A percentile compares a stretch with the other conserved stretches of the same genome.
Evolutionary conservation across 2,329 filamentous ascomycete genomes (phyloP).

Genomic region (Pyrenochaeta sp.): DNA sequence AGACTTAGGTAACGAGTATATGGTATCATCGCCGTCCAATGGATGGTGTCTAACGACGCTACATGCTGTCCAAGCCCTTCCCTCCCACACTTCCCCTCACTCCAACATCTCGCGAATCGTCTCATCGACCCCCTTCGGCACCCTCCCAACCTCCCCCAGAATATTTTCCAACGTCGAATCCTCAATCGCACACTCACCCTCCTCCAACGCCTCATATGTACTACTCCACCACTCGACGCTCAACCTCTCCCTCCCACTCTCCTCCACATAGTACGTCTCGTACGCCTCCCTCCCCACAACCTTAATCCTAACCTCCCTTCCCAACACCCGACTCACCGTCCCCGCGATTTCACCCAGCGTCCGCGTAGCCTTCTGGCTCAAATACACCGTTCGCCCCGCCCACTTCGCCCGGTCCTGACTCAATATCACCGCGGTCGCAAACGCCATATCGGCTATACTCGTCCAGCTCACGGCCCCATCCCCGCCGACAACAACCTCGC

Average conservation of each 20-base stretch:
- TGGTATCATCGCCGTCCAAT: no score
- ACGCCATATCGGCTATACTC: constrained; percentile 52
- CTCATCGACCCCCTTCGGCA: constrained; percentile 48
- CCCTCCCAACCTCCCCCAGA: constrained; percentile 42
- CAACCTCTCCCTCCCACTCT: constrained; percentile 44
- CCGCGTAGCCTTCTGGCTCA: constrained; percentile 41
- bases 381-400: constrained; percentile 49
- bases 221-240: constrained; percentile 57
- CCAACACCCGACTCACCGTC: constrained; percentile 34
- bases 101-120: constrained; percentile 55
- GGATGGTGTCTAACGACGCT: no score
- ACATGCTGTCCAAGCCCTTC: no score
- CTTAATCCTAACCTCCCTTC: constrained; percentile 44
- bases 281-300: constrained; percentile 50
- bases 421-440: constrained; percentile 52
- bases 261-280: constrained; percentile 50
- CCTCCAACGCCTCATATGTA: constrained; percentile 53
- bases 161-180: constrained; percentile 52
- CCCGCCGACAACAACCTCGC: constrained; percentile 50
- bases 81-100: no score
- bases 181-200: constrained; percentile 53
- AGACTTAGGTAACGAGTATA: no score
- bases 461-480: constrained; percentile 56
- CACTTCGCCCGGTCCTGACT: constrained; percentile 40
- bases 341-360: constrained; percentile 39